phyloP scores from a whole-genome alignment of 2,329 filamentous ascomycete species.

The Pseudogymnoascus sp. region DNA sequence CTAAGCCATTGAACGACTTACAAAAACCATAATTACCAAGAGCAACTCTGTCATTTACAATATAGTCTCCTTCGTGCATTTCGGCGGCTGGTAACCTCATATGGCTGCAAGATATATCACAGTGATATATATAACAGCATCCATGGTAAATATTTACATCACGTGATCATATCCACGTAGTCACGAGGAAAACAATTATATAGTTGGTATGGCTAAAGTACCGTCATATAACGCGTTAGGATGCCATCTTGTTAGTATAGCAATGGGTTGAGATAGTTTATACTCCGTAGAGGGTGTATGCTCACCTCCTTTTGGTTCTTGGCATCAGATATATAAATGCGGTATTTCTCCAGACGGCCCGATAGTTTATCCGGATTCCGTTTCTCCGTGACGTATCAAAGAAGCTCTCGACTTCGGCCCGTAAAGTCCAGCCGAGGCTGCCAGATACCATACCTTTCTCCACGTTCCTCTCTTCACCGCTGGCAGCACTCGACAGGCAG shows the following conservation, averaged over 20 bases:
- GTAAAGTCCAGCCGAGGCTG: slow-evolving; percentile 6
- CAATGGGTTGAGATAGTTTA: neutral
- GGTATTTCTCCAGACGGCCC: neutral
- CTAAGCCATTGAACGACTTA: no score
- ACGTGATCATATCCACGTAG: neutral
- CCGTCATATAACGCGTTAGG: neutral
- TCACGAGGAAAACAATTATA: neutral
- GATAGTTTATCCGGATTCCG: neutral
- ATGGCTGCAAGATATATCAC: no score
- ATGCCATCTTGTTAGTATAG: neutral
- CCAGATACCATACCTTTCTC: slow-evolving; percentile 6
- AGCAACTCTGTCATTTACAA: no score
- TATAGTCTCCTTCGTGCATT: no score
- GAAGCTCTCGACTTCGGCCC: slow-evolving; percentile 5
- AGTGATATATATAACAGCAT: no score
- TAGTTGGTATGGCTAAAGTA: no score
- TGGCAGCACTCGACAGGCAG: neutral
- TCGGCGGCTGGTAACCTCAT: no score
- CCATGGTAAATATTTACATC: neutral
- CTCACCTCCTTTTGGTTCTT: neutral
- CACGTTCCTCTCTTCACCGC: slow-evolving; percentile 7
- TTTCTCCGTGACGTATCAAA: slow-evolving; percentile 2
- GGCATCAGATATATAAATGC: neutral
- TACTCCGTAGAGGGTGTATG: neutral
- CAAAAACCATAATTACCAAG: no score